A percentile compares a stretch with the other conserved stretches of the same genome.
These are phyloP conservation scores for Oryza brachyantha DNA, from an alignment of 176 grass and related monocot species.

Conservation along the genomic window DNA sequence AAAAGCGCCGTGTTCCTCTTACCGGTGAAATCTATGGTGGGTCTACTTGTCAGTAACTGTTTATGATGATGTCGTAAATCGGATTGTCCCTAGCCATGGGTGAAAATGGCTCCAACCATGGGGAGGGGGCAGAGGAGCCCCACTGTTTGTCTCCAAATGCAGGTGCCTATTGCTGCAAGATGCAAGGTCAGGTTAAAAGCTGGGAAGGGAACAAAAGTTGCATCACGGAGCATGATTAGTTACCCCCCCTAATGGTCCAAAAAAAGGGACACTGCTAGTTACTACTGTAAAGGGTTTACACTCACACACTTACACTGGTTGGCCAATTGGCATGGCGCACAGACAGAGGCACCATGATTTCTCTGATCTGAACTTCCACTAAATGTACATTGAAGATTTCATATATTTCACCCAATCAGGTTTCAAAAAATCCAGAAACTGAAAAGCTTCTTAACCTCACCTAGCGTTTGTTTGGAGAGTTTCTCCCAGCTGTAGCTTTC, in stretches of 20 bases:
- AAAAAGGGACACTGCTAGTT: neutral
- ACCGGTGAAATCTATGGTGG: neutral
- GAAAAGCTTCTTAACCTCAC: neutral
- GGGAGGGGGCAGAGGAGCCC: neutral
- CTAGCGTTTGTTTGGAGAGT: too few species aligned
- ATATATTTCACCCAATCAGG: neutral
- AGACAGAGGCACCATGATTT: neutral
- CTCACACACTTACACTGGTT: neutral
- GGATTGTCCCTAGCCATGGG: neutral
- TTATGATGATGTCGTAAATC: neutral
- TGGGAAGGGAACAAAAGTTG: constrained; percentile 9
- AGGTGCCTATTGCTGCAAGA: neutral
- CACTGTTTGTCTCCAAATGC: neutral
- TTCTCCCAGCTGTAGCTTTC: too few species aligned
- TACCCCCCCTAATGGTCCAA: constrained; percentile 18
- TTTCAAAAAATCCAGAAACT: constrained; percentile 22
- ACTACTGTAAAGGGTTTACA: neutral
- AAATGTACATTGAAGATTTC: neutral
- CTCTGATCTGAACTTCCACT: neutral
- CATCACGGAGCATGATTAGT: constrained; percentile 15
- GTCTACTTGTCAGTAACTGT: neutral
- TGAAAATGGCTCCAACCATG: neutral
- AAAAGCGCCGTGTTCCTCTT: neutral
- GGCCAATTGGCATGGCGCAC: neutral
- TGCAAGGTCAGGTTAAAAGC: neutral